Base-by-base conservation (phyloP, 2,329 filamentous ascomycete species). In the Diaporthe sp. region DNA sequence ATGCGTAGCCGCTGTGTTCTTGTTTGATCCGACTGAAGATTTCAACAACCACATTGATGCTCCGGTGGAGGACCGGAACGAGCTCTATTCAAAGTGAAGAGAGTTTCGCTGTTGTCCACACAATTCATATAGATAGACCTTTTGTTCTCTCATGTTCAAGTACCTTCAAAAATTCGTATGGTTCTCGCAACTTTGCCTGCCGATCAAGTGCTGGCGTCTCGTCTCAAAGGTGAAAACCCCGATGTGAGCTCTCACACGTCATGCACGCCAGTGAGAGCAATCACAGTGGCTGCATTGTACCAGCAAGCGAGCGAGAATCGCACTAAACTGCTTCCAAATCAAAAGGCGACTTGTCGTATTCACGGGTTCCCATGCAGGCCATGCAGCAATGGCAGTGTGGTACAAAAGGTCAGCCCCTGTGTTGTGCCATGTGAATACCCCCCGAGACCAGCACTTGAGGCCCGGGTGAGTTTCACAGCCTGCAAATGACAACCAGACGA, bases 11-110 rank as follows among this genome's bases (percentile, higher is more conserved):
- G 75, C 78, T 31, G 60, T 79, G 17, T 83, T 84, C 74, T 58
- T 85, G 9, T 75, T 82, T 15, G 83, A 85, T 62, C 82, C 81
- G 1, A 79, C 77, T 25, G 80, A 82, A 71, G 83, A 84, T 58
- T 84, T 85, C 77, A 85, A 83, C 74, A 84, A 81, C 78, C 81
- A 80, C 49, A 83, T 85, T 44, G 84, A 85, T 74, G 81, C 81
- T 25, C 84, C 84, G 2, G 79, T 82, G 4, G 84, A 85, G 65
- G 49, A 55, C 49, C 46, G 34, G 17, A 39, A 31, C 31, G 49
- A 70, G 8, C 46, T 70, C 34, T 70, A 70, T 53, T 42, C 49
- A 1, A 70, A 70, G 10, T 70, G 31, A 70, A 17, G 37, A 19
- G 1, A 42, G 10, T 42, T 19, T 13, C 4, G 1, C 22, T 12